Percentiles rank a stretch among this genome's conserved stretches.
phyloP scores from a whole-genome alignment of 768 basidiomycete genomes.

The Daedaleopsis nitida region DNA sequence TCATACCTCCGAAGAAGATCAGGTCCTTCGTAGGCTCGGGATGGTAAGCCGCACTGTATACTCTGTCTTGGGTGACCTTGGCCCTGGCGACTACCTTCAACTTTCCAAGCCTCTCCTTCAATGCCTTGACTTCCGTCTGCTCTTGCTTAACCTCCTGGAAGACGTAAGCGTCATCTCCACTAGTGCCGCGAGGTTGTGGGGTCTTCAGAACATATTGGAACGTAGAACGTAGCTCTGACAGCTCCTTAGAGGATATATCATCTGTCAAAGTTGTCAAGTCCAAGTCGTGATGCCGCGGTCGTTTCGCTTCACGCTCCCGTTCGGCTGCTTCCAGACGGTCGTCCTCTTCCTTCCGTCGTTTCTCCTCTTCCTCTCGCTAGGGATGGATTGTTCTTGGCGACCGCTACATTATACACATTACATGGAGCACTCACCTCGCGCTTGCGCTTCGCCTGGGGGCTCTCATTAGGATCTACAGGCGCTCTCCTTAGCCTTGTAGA shows the following conservation, averaged over 20 bases:
- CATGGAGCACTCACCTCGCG: slow-evolving; percentile 53
- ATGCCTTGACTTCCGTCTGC: slow-evolving; percentile 47
- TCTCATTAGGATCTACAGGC: slow-evolving; percentile 62
- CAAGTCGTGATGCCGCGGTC: slow-evolving; percentile 68
- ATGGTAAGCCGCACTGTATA: slow-evolving; percentile 82
- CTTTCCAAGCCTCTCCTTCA: slow-evolving; percentile 54
- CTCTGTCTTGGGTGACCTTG: slow-evolving; percentile 73
- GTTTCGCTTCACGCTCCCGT: slow-evolving; percentile 58
- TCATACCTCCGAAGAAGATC: slow-evolving; percentile 80
- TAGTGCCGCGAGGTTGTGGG: slow-evolving; percentile 41
- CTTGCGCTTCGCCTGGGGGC: slow-evolving; percentile 59
- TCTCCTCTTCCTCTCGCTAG: slow-evolving; percentile 53
- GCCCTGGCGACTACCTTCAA: slow-evolving; percentile 75
- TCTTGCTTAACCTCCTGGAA: slow-evolving; percentile 50
- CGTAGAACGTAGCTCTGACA: slow-evolving; percentile 46
- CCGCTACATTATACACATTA: neutral
- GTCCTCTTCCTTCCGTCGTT: slow-evolving; percentile 58
- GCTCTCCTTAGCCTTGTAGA: slow-evolving; percentile 61
- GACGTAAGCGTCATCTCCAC: slow-evolving; percentile 52
- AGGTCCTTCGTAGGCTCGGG: slow-evolving; percentile 79
- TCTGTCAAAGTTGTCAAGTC: slow-evolving; percentile 59
- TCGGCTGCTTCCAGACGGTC: slow-evolving; percentile 64
- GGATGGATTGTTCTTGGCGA: neutral
- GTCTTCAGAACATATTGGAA: slow-evolving; percentile 44
- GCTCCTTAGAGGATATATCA: slow-evolving; percentile 46